Base-by-base conservation (phyloP, 805 yeast genomes). In the Kazachstania taianensis region DNA sequence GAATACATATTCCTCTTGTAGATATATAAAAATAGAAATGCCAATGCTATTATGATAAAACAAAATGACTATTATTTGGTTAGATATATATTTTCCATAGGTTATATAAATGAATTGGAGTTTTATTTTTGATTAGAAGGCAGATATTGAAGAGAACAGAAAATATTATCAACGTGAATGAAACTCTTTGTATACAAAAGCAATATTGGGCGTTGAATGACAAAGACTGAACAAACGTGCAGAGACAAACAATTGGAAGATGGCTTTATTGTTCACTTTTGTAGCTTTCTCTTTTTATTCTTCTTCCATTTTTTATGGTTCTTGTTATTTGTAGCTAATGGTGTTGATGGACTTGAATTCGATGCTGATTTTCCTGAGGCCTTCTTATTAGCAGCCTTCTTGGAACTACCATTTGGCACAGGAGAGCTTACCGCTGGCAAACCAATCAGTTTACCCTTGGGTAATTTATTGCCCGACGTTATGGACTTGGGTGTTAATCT, bases 401-500 rank as follows among this genome's bases (percentile, higher is more conserved):
- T 33, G 17, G 30, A 20, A 10, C 26, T 35, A 16, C 17, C 29
- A 20, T 20, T 33, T 20, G 30, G 35, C 10, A 25, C 33, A 19
- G 22, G 25, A 23, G 12, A 7, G 9, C 16, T 33, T 16, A 36
- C 42, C 30, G 27, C 27, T 28, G 55, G 53, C 6, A 48, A 39
- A 8, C 42, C 45, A 28, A 47, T 36, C 17, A 35, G 40, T 22
- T 39, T 43, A 12, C 26, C 36, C 5, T 35, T 25, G 2, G 44
- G 39, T 22, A 43, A 18, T 8, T 41, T 19, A 14, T 37, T 28
- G 15, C 39, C 35, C 18, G 46, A 38, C 27, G 50, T 38, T n/a
- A 56, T 38, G 28, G 49, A 46, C 57, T 70, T 78, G 39, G 78
- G 77, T 1, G 85, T 79, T 41, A 82, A 57, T 49, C 89, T 73